Evolutionary conservation across 345 rosid genomes (phyloP), one percentile per base, ranked within the genome.

Genomic region (Nephelium lappaceum): DNA sequence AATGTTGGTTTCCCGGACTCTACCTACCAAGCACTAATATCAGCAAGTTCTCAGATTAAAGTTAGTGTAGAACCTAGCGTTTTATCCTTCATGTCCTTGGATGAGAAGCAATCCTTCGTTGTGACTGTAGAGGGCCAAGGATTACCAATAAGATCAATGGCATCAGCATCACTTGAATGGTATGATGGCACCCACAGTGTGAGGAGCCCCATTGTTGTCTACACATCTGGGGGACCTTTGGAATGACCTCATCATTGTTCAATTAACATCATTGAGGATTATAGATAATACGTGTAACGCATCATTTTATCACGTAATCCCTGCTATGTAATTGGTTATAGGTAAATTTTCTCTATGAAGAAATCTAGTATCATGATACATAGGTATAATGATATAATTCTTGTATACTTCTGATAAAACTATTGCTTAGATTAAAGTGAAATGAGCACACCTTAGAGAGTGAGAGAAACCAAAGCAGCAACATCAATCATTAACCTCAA

Each of bases 151-250:
- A 6, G 16, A 4, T 11, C 62, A 0, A 31, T 23, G 11, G 18
- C 19, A 27, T 73, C 81, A 31, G 7, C 82, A 7, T 45, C 74
- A 9, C 19, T 75, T 71, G 31, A 58, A 21, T 80, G 81, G 84
- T 76, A 75, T 11, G 83, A 76, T 77, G 79, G 79, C 2, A 43
- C 10, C 15, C 77, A 47, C 24, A 64, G 8, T 1, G 86, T 77
- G 8, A 68, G 81, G 47, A 83, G 77, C 76, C 81, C 81, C 19
- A 74, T 80, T 55, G 69, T 83, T n/a, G 14, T 80, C 6, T 78
- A 72, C 58, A 63, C 47, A 58, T 7, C 27, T 11, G 1, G 23
- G 2, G 51, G 62, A 42, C 71, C 58, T 45, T 23, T 53, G 0
- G 5, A 71, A 49, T 51, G 74, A 12, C 31, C 25, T 16, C 24